These are phyloP conservation scores for Gossypium thurberi DNA, from an alignment of 345 rosid species.

Conservation along the genomic window DNA sequence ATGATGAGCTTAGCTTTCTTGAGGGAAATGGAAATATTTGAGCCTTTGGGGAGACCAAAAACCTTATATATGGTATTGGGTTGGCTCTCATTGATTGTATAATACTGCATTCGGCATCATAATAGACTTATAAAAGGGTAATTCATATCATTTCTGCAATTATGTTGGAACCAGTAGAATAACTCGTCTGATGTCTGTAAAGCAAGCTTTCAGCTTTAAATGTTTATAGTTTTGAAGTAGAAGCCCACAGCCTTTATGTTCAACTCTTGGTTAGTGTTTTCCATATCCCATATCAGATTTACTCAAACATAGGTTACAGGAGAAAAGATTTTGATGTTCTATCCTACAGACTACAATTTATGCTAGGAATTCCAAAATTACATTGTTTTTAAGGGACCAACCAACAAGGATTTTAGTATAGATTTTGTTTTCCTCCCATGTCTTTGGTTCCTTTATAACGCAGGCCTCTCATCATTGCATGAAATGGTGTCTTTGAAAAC, in stretches of 20 bases:
- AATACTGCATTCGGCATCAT: background rate
- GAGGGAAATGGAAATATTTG: too few species aligned
- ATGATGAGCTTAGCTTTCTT: background rate
- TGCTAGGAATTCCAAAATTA: background rate
- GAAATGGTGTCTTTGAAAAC: background rate
- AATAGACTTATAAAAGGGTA: too few species aligned
- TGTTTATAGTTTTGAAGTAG: background rate
- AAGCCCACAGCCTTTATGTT: background rate
- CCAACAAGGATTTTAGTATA: background rate
- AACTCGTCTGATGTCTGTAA: too few species aligned
- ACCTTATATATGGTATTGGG: background rate
- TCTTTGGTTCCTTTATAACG: background rate
- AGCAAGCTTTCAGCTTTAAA: too few species aligned
- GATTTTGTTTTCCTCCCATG: background rate
- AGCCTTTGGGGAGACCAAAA: too few species aligned
- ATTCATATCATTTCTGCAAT: too few species aligned
- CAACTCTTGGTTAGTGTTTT: background rate
- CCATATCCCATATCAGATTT: background rate
- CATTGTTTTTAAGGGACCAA: slow-evolving; percentile 3
- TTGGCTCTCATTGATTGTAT: background rate
- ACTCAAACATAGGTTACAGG: background rate
- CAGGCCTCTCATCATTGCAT: background rate
- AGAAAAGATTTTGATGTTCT: slow-evolving; percentile 1
- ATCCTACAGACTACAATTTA: background rate
- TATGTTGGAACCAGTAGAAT: too few species aligned